These are phyloP conservation scores for Simplicillium sp. DNA, from an alignment of 2,329 filamentous ascomycete species.

Conservation along the genomic window DNA sequence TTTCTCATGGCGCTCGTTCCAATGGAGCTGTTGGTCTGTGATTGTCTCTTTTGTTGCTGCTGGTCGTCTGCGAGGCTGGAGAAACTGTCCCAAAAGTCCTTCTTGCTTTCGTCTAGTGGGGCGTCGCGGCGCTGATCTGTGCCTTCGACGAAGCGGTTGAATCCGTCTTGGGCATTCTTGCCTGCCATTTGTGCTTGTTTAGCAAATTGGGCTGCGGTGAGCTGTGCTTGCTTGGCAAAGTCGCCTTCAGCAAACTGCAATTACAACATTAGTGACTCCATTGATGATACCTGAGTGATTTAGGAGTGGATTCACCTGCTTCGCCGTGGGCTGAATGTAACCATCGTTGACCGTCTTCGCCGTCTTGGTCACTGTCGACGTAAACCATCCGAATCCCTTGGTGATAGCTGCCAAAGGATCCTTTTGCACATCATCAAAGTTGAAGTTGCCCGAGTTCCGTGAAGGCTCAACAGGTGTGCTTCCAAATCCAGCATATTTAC, in stretches of 20 bases:
- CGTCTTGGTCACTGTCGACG: constrained; percentile 77
- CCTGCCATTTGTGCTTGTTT: constrained; percentile 60
- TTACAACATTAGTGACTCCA: constrained; percentile 9
- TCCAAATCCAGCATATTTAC: constrained; percentile 87
- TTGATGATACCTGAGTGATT: constrained; percentile 10
- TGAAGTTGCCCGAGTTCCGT: constrained; percentile 43
- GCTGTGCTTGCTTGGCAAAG: constrained; percentile 57
- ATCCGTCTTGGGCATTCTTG: constrained; percentile 65
- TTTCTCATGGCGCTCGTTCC: constrained; percentile 52
- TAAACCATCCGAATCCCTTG: constrained; percentile 93
- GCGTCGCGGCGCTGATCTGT: constrained; percentile 32
- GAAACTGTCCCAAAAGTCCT: constrained; percentile 91
- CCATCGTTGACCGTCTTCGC: constrained; percentile 86
- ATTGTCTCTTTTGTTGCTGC: constrained; percentile 17
- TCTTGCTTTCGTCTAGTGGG: constrained; percentile 54
- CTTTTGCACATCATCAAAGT: constrained; percentile 80
- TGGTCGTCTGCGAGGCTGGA: constrained; percentile 56
- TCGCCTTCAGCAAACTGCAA: constrained; percentile 69
- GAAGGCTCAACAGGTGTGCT: constrained; percentile 54
- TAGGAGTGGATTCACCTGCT: constrained; percentile 71
- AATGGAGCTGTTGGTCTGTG: constrained; percentile 35
- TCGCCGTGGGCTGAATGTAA: constrained; percentile 87
- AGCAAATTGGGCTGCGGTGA: constrained; percentile 56
- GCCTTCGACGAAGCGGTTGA: constrained; percentile 84
- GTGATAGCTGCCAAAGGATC: constrained; percentile 82